Base-by-base conservation (phyloP, 2,329 filamentous ascomycete genomes). In the Parafenestella ontariensis region DNA sequence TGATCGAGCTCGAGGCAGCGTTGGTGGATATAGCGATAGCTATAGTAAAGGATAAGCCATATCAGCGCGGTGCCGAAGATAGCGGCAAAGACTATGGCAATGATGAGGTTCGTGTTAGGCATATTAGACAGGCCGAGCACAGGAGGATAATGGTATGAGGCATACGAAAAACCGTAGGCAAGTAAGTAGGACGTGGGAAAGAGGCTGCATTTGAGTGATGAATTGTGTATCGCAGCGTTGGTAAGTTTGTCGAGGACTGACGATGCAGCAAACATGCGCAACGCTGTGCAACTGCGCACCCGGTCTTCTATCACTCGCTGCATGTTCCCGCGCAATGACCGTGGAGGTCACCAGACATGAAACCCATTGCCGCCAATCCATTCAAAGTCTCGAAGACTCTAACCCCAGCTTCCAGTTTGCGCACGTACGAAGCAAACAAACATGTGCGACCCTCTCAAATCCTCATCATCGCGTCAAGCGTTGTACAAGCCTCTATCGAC, bases 1-100 rank as follows among this genome's bases (percentile, higher is more conserved):
- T 61, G 53, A 26, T 58, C 58, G 2, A 72, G 23, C 20, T 64
- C 52, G 2, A 53, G 20, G 21, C 64, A 68, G 33, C 52, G 31
- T 3, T 36, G 44, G 18, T 64, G 54, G 9, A 71, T 58, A 26
- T 54, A 70, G 21, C 52, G 46, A 7, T 63, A 56, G 0, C 64
- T 21, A 21, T 50, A 62, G 54, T 63, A 69, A 1, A 70, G 29
- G 1, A 40, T 49, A 4, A 64, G 46, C 45, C 58, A 69, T 1
- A 71, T 49, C 5, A 70, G 26, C 3, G 49, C 47, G 0, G 61
- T 39, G 13, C 69, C 68, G 44, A 69, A 69, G 18, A 68, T 23
- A 5, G 51, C 56, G 8, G 66, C 61, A 24, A 66, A 57, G 2
- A 61, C 43, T 0, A 70, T 49, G 8, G 68, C 62, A 18, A 61